A percentile compares a stretch with the other conserved stretches of the same genome.
Conservation (phyloP, 2,329 filamentous ascomycete genomes). For the Monosporascus cannonballus region DNA sequence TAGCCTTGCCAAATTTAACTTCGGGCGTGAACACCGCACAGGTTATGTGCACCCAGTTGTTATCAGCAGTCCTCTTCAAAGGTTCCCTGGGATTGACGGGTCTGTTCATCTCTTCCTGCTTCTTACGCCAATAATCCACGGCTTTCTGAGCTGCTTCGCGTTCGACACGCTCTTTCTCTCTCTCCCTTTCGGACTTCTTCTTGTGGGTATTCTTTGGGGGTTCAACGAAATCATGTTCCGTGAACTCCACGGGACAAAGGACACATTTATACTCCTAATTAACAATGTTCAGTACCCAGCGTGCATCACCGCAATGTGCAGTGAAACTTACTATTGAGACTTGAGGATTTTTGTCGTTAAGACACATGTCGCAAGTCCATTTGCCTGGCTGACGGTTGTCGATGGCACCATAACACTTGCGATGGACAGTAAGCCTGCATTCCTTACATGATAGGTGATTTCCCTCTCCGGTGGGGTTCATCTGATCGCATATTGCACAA, state of each 20-base stretch:
- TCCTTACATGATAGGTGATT: constrained; percentile 70
- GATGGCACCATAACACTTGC: constrained; percentile 81
- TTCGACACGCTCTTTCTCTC: constrained; percentile 80
- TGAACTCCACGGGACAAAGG: constrained; percentile 77
- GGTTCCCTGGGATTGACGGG: constrained; percentile 82
- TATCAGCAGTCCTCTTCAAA: constrained; percentile 87
- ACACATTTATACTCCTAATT: constrained; percentile 81
- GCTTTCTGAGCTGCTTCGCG: constrained; percentile 76
- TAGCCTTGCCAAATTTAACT: constrained; percentile 84
- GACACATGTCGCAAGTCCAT: constrained; percentile 95
- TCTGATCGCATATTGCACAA: constrained; percentile 75
- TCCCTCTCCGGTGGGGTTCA: constrained; percentile 66
- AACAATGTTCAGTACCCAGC: constrained; percentile 23
- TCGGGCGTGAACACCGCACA: constrained; percentile 91
- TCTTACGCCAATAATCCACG: constrained; percentile 74
- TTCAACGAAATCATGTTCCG: constrained; percentile 78
- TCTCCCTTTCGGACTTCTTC: constrained; percentile 82
- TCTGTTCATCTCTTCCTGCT: constrained; percentile 77
- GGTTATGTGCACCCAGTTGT: constrained; percentile 96
- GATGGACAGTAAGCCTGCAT: constrained; percentile 87
- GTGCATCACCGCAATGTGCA: background rate
- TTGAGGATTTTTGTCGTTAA: constrained; percentile 86
- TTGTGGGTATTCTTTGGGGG: constrained; percentile 75
- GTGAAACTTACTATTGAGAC: constrained; percentile 71
- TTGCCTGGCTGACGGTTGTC: constrained; percentile 66